phyloP scores from a whole-genome alignment of 306 rosid species.

The Citrullus mucosospermus region DNA sequence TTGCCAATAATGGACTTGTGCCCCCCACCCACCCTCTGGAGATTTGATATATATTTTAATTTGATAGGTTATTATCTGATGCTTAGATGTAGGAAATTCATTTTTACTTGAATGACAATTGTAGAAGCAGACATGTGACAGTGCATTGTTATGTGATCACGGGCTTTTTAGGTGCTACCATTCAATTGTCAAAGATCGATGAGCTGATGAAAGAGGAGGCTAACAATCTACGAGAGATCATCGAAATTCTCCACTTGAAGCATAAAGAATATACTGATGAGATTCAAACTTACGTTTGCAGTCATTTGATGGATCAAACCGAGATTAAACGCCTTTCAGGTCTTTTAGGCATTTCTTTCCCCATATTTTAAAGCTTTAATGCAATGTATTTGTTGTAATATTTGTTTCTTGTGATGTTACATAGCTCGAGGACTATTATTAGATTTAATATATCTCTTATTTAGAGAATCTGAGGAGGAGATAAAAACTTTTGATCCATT shows the following conservation, averaged over 20 bases:
- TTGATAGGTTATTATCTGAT: background rate
- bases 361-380: background rate
- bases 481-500: background rate
- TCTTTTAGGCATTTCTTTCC: constrained; percentile 13
- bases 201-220: constrained; percentile 73
- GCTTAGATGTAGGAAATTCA: constrained; percentile 2
- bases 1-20: background rate
- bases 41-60: background rate
- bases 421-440: constrained; percentile 7
- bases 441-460: background rate
- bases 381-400: background rate
- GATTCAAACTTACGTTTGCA: constrained; percentile 31
- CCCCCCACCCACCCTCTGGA: background rate
- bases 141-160: constrained; percentile 16
- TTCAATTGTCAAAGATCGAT: constrained; percentile 61
- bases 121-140: constrained; percentile 7
- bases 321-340: constrained; percentile 65
- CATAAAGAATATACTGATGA: constrained; percentile 47
- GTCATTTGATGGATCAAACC: constrained; percentile 38
- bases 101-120: constrained; percentile 2
- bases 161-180: constrained; percentile 51
- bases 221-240: constrained; percentile 33
- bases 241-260: constrained; percentile 47
- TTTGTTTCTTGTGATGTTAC: constrained; percentile 5
- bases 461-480: background rate